phyloP scores from a whole-genome alignment of 2,329 filamentous ascomycete genomes.

The Nigrospora oryzae region DNA sequence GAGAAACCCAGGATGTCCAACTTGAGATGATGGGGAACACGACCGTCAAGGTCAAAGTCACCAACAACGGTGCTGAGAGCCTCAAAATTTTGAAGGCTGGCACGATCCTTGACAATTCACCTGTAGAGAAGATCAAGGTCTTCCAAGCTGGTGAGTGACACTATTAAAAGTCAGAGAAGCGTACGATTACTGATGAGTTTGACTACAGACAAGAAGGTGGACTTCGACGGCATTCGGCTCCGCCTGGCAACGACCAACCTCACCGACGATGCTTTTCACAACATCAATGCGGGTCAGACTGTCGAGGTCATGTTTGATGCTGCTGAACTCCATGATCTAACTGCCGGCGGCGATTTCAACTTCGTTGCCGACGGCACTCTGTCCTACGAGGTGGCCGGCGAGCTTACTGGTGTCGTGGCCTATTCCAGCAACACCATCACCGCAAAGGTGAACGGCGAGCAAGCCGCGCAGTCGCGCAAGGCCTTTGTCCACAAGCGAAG shows the following conservation, averaged over 20 bases:
- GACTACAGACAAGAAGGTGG: too few relatives aligned
- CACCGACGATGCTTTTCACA: slow-evolving; percentile 37
- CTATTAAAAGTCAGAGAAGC: too few relatives aligned
- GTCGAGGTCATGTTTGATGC: slow-evolving; percentile 46
- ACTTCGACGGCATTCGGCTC: too few relatives aligned
- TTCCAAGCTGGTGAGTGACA: slow-evolving; percentile 34
- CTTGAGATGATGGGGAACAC: slow-evolving; percentile 41
- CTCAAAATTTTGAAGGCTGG: slow-evolving; percentile 45
- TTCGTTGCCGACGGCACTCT: slow-evolving; percentile 48
- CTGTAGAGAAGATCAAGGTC: slow-evolving; percentile 44
- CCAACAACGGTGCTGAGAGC: slow-evolving; percentile 39
- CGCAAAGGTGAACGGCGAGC: slow-evolving; percentile 45
- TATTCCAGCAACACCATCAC: slow-evolving; percentile 52
- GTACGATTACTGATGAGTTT: neutral
- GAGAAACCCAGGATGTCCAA: slow-evolving; percentile 21
- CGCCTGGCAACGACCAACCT: too few relatives aligned
- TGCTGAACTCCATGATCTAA: slow-evolving; percentile 45
- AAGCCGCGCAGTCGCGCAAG: slow-evolving; percentile 40
- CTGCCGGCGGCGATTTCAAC: slow-evolving; percentile 43
- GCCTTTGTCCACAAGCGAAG: slow-evolving; percentile 43
- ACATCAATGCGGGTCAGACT: slow-evolving; percentile 37
- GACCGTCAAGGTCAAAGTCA: slow-evolving; percentile 43
- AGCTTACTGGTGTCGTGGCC: slow-evolving; percentile 44
- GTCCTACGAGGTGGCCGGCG: slow-evolving; percentile 40
- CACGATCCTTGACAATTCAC: slow-evolving; percentile 41